Evolutionary conservation across 2,329 filamentous ascomycete species (phyloP).

Genomic region (Aspergillus terreus): DNA sequence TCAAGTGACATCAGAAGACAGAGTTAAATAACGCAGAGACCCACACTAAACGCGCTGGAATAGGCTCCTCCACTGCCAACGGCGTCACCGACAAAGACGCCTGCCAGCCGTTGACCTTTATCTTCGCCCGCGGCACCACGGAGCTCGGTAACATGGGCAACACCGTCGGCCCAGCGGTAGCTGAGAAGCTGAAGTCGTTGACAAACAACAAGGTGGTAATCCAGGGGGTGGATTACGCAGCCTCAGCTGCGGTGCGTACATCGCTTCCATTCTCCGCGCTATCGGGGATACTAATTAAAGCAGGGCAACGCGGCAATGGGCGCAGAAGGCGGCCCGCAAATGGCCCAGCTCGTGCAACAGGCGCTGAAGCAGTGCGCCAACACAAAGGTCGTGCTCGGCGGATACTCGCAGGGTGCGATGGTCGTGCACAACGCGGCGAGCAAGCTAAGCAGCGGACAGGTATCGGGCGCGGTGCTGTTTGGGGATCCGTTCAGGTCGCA

Average conservation of each 20-base stretch:
- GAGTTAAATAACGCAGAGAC: background rate
- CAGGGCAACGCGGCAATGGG: constrained; percentile 27
- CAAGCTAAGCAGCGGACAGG: constrained; percentile 29
- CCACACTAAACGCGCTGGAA: constrained; percentile 12
- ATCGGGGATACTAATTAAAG: background rate
- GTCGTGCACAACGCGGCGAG: constrained; percentile 30
- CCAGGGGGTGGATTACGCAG: constrained; percentile 33
- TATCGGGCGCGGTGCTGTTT: constrained; percentile 43
- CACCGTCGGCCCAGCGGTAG: constrained; percentile 38
- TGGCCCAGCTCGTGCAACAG: constrained; percentile 28
- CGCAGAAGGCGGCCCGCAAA: constrained; percentile 24
- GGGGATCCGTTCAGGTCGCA: constrained; percentile 44
- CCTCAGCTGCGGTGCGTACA: constrained; percentile 19
- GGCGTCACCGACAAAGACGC: constrained; percentile 36
- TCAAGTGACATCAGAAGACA: background rate
- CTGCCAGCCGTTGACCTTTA: constrained; percentile 42
- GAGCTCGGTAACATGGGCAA: constrained; percentile 43
- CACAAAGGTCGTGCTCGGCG: constrained; percentile 32
- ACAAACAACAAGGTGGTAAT: constrained; percentile 25
- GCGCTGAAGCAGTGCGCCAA: constrained; percentile 28
- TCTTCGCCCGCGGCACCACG: constrained; percentile 42
- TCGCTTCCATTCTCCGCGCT: no score
- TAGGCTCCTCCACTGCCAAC: constrained; percentile 33
- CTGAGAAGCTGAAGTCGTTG: constrained; percentile 18
- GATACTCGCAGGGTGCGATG: constrained; percentile 36